These are phyloP conservation scores for Sporothrix protearum DNA, from an alignment of 2,329 filamentous ascomycete species.

Conservation along the genomic window DNA sequence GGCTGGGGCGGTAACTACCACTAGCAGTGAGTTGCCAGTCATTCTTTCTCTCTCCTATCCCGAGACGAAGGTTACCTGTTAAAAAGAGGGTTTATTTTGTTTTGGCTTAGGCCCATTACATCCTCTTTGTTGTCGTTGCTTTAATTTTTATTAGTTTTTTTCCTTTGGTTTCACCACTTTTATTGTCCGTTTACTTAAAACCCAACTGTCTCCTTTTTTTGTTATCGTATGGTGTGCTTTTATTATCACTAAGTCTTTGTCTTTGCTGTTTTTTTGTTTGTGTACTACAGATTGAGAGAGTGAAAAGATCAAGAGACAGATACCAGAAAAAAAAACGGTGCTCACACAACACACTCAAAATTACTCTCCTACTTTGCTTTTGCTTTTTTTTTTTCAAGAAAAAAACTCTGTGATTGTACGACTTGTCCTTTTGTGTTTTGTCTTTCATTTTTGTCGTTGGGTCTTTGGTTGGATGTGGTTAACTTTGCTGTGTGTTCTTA, in stretches of 20 bases:
- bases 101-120: background rate
- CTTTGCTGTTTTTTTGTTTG: background rate
- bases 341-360: background rate
- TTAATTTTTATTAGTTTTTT: background rate
- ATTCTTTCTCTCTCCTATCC: background rate
- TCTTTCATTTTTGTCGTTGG: background rate
- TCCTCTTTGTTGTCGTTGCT: background rate
- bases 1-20: conserved; percentile 60
- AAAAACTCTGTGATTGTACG: conserved; percentile 9
- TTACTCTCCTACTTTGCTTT: background rate
- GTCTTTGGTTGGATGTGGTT: background rate
- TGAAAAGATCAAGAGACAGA: background rate
- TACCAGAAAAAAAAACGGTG: background rate
- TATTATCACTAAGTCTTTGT: background rate
- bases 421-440: background rate
- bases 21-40: conserved; percentile 23
- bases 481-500: background rate
- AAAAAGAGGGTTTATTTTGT: background rate
- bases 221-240: conserved; percentile 11
- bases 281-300: conserved; percentile 13
- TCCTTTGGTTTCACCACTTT: background rate
- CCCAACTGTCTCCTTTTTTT: background rate
- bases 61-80: background rate
- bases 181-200: background rate
- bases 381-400: background rate